Evolutionary conservation across 192 early-diverging fungal species (phyloP).

Genomic region (Mortierella alpina): DNA sequence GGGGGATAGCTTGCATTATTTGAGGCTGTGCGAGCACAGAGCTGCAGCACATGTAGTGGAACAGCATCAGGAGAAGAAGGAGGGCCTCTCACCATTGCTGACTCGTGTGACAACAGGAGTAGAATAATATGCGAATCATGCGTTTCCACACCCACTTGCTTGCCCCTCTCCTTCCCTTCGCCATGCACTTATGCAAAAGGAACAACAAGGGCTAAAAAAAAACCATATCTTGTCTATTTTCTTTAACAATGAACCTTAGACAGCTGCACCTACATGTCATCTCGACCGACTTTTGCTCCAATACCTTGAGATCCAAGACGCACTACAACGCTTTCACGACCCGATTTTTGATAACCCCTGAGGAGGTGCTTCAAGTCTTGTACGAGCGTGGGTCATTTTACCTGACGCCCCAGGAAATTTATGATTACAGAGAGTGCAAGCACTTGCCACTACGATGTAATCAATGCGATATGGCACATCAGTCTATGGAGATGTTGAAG

Average conservation of each 20-base stretch:
- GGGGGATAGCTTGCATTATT: too few species aligned
- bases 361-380: not conserved
- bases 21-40: too few species aligned
- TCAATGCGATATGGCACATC: not conserved
- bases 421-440: not conserved
- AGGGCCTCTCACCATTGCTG: too few species aligned
- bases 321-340: constrained; percentile 6
- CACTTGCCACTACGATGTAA: not conserved
- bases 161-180: too few species aligned
- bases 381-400: not conserved
- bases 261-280: constrained; percentile 10
- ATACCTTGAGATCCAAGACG: not conserved
- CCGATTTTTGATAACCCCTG: not conserved
- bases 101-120: too few species aligned
- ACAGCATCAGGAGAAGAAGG: too few species aligned
- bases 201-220: too few species aligned
- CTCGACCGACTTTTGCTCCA: constrained; percentile 1
- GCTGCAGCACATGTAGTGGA: too few species aligned
- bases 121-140: too few species aligned
- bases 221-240: not conserved
- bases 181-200: too few species aligned
- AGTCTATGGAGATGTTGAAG: too few species aligned
- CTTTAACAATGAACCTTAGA: not conserved
- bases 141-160: too few species aligned
- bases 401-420: not conserved